Evolutionary conservation across 371 early-diverging fungal species (phyloP).

Genomic region (Dichotomocladium elegans): DNA sequence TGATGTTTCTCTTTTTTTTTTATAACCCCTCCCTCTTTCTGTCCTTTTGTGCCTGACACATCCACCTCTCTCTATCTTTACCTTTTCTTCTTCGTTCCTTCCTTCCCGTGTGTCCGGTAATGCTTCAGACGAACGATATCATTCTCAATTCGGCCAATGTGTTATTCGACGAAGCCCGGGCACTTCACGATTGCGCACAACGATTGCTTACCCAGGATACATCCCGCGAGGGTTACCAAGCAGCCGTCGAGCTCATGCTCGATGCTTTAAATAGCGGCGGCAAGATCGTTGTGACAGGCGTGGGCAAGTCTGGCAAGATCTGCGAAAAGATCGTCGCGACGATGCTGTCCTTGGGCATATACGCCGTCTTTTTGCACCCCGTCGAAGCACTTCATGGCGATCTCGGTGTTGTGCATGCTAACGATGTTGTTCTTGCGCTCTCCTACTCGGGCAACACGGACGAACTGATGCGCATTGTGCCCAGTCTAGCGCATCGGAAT

Average conservation of each 20-base stretch:
- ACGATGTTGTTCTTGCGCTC: conserved; percentile 56
- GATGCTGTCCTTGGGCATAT: conserved; percentile 55
- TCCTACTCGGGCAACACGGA: conserved; percentile 65
- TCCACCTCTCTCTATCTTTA: not conserved
- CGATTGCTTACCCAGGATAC: conserved; percentile 20
- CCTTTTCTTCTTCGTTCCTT: not conserved
- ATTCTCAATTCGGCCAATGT: conserved; percentile 11
- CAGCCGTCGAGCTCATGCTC: conserved; percentile 37
- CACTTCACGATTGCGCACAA: conserved; percentile 28
- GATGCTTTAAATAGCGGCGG: conserved; percentile 34
- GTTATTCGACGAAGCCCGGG: conserved; percentile 29
- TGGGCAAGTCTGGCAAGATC: conserved; percentile 65
- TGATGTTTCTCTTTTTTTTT: not conserved
- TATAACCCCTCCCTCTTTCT: not conserved
- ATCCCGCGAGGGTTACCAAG: conserved; percentile 30
- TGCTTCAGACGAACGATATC: not conserved
- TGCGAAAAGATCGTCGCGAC: conserved; percentile 66
- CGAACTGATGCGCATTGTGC: conserved; percentile 47
- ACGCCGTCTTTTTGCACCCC: conserved; percentile 56
- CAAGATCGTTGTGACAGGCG: conserved; percentile 61
- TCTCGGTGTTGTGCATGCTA: conserved; percentile 45
- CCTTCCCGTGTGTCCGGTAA: not conserved
- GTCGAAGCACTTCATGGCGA: conserved; percentile 68
- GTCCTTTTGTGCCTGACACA: not conserved
- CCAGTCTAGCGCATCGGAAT: conserved; percentile 38